phyloP scores from a whole-genome alignment of 768 basidiomycete genomes.

The Mycena epipterygia region DNA sequence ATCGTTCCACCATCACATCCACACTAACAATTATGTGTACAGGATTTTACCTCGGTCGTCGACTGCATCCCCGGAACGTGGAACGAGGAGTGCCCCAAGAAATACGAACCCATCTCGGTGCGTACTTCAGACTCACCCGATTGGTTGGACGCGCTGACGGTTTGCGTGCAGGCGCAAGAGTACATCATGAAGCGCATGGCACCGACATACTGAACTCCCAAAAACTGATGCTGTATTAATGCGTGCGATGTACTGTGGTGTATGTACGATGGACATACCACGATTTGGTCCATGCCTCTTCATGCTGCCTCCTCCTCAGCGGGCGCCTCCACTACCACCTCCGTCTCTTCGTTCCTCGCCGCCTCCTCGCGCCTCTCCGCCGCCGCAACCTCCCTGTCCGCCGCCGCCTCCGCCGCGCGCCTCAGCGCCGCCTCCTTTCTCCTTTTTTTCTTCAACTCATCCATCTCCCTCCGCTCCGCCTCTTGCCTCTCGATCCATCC shows the following conservation, averaged over 20 bases:
- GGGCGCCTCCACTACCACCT: too few species aligned
- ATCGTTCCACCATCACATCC: constrained; percentile 28
- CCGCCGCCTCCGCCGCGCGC: constrained; percentile 26
- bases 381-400: constrained; percentile 20
- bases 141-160: too few species aligned
- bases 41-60: constrained; percentile 58
- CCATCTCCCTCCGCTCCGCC: constrained; percentile 28
- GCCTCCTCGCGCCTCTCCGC: background rate
- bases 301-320: too few species aligned
- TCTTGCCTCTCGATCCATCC: constrained; percentile 29
- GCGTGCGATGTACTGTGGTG: too few species aligned
- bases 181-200: too few species aligned
- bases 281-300: too few species aligned
- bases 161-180: too few species aligned
- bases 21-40: background rate
- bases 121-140: too few species aligned
- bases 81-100: constrained; percentile 59
- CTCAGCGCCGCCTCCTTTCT: constrained; percentile 24
- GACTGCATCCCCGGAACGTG: constrained; percentile 68
- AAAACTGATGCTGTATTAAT: too few species aligned
- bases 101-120: constrained; percentile 63
- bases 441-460: constrained; percentile 26
- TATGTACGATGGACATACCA: too few species aligned
- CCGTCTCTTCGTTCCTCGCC: background rate
- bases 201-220: too few species aligned